Evolutionary conservation across 768 basidiomycete species (phyloP), one percentile per base, ranked within the genome.

Genomic region (Mycena epipterygia): DNA sequence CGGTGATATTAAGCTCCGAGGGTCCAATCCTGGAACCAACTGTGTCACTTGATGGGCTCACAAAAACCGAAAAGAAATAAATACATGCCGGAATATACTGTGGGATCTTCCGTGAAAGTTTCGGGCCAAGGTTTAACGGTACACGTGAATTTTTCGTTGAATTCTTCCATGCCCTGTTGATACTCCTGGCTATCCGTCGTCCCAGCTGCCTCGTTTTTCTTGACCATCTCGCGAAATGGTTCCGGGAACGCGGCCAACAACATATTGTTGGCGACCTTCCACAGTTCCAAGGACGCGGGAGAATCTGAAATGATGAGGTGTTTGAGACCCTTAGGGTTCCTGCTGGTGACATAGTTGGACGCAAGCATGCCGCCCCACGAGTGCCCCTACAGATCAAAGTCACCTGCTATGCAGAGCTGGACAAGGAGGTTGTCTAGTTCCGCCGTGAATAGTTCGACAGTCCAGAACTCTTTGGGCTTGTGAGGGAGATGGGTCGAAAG

Each of bases 351-450:
- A 77, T 68, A 68, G 32, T 44, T 68, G 2, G 80, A 73, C 0
- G 76, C 84, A 16, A 88, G 75, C 82, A 86, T 87, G 21, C 82
- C 86, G 21, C 87, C 87, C 86, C 86, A 72, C 17, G 87, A 88
- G 32, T 90, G 87, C 4, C 87, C 89, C 14, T 86, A 68, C 9
- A 89, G 58, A 66, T 84, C 78, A 70, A 82, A 90, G 48, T 84
- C 76, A 52, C 75, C 78, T 17, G 72, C 69, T 61, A 88, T 84
- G 9, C 75, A 80, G 61, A 89, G 77, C 73, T 86, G 78, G 17
- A 67, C 39, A 44, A 89, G 67, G 12, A 89, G 72, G 75, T 81
- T 84, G 32, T 84, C 78, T 25, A 89, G 83, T 75, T 89, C 84
- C 61, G 83, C 80, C 71, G 86, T 76, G 79, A 88, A 88, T 13